Conservation (phyloP, 73 alveolate genomes). For the Effrenium voratum region DNA sequence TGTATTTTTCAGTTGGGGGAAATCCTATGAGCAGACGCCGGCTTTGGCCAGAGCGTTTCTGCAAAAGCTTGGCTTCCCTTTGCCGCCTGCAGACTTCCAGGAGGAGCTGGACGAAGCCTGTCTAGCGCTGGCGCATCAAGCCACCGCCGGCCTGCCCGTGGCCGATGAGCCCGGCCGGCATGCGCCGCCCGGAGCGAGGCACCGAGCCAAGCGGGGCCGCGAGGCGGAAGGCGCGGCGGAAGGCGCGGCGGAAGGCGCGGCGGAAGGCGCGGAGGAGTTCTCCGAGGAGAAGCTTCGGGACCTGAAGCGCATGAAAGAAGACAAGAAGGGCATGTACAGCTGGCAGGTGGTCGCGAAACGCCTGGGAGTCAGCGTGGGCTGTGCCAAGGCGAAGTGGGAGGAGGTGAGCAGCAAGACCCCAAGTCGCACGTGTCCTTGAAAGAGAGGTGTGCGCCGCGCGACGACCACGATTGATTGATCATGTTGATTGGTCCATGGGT, state of each 20-base stretch:
- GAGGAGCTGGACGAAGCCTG: background rate
- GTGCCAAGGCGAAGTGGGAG: constrained; percentile 1
- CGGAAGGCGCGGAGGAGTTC: background rate
- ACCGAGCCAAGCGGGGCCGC: no score
- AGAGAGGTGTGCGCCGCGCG: no score
- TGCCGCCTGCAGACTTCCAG: background rate
- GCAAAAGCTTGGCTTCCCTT: background rate
- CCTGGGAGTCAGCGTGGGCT: background rate
- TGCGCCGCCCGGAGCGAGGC: background rate
- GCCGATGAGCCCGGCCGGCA: background rate
- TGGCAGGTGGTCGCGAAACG: background rate
- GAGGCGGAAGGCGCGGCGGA: no score
- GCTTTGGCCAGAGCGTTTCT: background rate
- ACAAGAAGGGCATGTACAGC: background rate
- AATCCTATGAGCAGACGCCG: constrained; percentile 5
- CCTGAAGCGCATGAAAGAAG: background rate
- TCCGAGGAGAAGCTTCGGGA: background rate
- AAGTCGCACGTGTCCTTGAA: no score
- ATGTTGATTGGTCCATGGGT: no score
- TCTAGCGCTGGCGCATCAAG: background rate
- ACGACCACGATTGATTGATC: no score
- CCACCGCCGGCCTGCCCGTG: background rate
- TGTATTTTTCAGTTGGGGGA: background rate
- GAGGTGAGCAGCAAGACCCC: no score
- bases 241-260: no score